These are phyloP conservation scores for Ophiosphaerella narmari DNA, from an alignment of 2,329 filamentous ascomycete genomes.

Conservation along the genomic window DNA sequence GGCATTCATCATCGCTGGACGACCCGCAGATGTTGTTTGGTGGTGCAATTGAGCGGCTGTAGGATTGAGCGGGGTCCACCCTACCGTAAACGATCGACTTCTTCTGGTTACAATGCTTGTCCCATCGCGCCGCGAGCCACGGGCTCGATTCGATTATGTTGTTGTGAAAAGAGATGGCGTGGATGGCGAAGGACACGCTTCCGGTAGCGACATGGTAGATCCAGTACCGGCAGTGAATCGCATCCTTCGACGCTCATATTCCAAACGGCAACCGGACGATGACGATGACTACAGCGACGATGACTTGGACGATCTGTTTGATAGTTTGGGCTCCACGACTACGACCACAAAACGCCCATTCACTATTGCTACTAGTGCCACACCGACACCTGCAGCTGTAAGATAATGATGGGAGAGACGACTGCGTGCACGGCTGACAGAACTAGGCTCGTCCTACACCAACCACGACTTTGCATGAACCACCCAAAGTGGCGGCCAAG, in stretches of 20 bases:
- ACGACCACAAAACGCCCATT: slow-evolving; percentile 3
- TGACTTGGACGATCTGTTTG: not conserved
- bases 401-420: not conserved
- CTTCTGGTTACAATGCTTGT: slow-evolving; percentile 36
- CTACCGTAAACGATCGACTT: slow-evolving; percentile 23
- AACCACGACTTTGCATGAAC: slow-evolving; percentile 25
- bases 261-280: slow-evolving; percentile 13
- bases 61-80: slow-evolving; percentile 40
- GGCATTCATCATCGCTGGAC: slow-evolving; percentile 22
- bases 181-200: slow-evolving; percentile 16
- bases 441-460: slow-evolving; percentile 18
- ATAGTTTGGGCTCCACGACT: not conserved
- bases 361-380: slow-evolving; percentile 5
- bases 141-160: slow-evolving; percentile 33
- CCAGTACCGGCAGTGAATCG: slow-evolving; percentile 25
- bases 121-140: slow-evolving; percentile 24
- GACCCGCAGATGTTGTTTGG: slow-evolving; percentile 43
- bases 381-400: slow-evolving; percentile 25
- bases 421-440: slow-evolving; percentile 16
- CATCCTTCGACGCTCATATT: slow-evolving; percentile 16
- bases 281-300: slow-evolving; percentile 20
- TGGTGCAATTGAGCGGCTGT: slow-evolving; percentile 34
- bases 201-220: slow-evolving; percentile 8
- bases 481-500: slow-evolving; percentile 25
- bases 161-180: slow-evolving; percentile 31